Conservation (phyloP, 2,329 filamentous ascomycete species). For the Colletotrichum chrysophilum region DNA sequence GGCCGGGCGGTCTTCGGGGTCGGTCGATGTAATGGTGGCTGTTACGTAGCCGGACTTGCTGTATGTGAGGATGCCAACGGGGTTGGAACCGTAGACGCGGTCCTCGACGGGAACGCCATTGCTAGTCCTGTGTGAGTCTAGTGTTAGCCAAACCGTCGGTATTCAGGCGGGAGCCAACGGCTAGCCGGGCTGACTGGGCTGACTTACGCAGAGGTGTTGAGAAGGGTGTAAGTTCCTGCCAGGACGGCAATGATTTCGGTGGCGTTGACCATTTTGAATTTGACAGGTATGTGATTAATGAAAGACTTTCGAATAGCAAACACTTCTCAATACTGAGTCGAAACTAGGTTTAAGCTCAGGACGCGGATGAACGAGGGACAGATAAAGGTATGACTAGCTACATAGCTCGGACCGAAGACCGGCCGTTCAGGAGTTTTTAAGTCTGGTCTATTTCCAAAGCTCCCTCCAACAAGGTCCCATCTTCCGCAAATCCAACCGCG, state of each 20-base stretch:
- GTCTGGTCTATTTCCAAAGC: neutral
- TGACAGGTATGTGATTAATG: neutral
- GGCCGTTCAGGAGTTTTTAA: neutral
- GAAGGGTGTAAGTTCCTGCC: constrained; percentile 21
- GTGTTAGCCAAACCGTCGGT: neutral
- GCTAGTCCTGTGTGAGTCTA: neutral
- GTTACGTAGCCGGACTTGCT: constrained; percentile 29
- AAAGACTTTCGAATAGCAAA: neutral
- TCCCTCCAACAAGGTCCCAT: neutral
- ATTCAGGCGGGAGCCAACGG: accelerated
- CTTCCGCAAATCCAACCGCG: neutral
- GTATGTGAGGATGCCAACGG: constrained; percentile 31
- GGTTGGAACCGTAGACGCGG: constrained; percentile 22
- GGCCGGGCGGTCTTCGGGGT: constrained; percentile 27
- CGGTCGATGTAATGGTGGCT: constrained; percentile 31
- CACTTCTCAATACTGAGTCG: neutral
- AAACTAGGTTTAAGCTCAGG: neutral
- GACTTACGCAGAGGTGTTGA: constrained; percentile 21
- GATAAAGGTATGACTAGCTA: neutral
- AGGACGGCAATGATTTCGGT: constrained; percentile 18
- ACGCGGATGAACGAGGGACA: neutral
- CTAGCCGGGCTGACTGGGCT: neutral
- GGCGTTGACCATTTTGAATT: constrained; percentile 12
- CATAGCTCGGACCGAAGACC: neutral
- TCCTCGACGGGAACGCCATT: constrained; percentile 22